Conservation (phyloP, 176 grass and related monocot species). For the Poa pratensis region DNA sequence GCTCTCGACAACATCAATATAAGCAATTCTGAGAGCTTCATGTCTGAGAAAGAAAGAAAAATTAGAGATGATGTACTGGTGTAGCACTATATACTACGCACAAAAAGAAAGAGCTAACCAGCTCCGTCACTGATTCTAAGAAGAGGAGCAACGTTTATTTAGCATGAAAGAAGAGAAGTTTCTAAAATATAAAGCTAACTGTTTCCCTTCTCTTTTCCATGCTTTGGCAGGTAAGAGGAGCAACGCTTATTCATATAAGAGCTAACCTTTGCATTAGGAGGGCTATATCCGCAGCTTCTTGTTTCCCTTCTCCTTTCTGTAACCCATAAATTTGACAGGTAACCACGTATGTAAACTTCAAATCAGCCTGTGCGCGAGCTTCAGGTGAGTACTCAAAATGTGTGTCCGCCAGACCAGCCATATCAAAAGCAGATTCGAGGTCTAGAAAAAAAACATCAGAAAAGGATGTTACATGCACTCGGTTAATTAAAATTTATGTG, state of each 20-base stretch:
- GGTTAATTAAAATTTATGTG: conserved; percentile 34
- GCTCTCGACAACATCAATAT: conserved; percentile 75
- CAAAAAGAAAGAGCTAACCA: conserved; percentile 14
- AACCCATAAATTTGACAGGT: conserved; percentile 95
- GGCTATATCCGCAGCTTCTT: conserved; percentile 89
- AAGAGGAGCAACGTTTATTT: conserved; percentile 7
- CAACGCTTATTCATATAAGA: neutral
- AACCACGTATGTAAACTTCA: conserved; percentile 95
- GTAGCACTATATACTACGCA: neutral
- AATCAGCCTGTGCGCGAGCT: conserved; percentile 79
- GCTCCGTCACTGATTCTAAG: neutral
- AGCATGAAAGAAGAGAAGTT: neutral
- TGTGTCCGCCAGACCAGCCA: conserved; percentile 59
- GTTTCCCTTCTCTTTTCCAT: too few species aligned
- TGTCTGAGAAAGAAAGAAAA: conserved; percentile 59
- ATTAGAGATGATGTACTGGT: conserved; percentile 33
- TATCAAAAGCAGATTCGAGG: conserved; percentile 51
- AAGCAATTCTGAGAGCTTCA: conserved; percentile 96
- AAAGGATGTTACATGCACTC: conserved; percentile 1
- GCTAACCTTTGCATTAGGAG: conserved; percentile 82
- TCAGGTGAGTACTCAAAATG: conserved; percentile 89
- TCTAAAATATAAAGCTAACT: conserved; percentile 39
- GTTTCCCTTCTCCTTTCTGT: conserved; percentile 81
- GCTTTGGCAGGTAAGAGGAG: too few species aligned
- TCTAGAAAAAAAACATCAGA: conserved; percentile 49